These are phyloP conservation scores for Forsythia viridissima DNA, from an alignment of 257 asterid genomes.

Conservation along the genomic window DNA sequence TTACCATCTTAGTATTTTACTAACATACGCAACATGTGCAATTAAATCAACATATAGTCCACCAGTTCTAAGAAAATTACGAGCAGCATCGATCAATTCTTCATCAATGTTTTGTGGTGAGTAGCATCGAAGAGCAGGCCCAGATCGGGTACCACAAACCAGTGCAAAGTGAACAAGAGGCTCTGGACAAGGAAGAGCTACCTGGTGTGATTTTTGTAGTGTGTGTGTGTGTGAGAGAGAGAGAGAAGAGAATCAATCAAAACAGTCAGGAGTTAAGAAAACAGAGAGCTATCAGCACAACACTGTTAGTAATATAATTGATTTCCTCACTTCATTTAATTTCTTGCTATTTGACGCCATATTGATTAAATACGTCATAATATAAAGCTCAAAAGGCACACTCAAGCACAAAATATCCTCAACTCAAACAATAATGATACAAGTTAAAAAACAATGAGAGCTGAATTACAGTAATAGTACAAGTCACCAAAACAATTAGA, in stretches of 20 bases:
- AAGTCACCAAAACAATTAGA: neutral
- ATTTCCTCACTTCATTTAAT: neutral
- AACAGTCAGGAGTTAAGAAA: neutral
- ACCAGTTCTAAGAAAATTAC: conserved; percentile 54
- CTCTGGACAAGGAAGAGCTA: conserved; percentile 73
- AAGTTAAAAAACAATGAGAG: neutral
- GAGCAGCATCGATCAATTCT: conserved; percentile 72
- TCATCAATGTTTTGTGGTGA: conserved; percentile 75
- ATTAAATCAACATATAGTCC: conserved; percentile 61
- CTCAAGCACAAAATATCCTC: neutral
- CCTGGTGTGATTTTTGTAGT: conserved; percentile 35
- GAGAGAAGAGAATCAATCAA: neutral
- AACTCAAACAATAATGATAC: neutral
- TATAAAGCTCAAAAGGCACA: neutral
- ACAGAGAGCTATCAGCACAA: neutral
- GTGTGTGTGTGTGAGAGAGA: neutral
- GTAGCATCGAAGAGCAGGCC: conserved; percentile 87
- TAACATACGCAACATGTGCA: conserved; percentile 57
- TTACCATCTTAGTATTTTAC: conserved; percentile 68
- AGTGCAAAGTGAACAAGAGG: conserved; percentile 86
- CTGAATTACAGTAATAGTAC: neutral
- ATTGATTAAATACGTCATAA: neutral
- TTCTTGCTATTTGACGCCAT: neutral
- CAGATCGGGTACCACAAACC: conserved; percentile 69
- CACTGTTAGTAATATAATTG: neutral